A percentile compares a stretch with the other conserved stretches of the same genome.
Conservation (phyloP, 2,329 filamentous ascomycete species). For the Hymenoscyphus repandus region DNA sequence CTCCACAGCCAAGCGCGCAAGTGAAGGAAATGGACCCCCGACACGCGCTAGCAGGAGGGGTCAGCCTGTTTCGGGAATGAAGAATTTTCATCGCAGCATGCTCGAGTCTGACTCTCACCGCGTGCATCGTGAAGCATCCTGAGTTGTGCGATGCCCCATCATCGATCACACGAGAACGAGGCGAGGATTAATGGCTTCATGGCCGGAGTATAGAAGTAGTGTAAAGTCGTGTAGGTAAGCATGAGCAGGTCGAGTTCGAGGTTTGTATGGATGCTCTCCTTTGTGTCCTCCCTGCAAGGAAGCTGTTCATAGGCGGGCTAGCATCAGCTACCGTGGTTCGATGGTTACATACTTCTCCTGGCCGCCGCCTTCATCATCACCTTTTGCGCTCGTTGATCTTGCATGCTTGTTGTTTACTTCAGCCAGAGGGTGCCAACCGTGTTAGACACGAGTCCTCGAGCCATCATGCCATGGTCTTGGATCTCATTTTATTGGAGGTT, state of each 20-base stretch:
- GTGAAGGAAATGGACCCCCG: neutral
- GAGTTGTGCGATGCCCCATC: neutral
- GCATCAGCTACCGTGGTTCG: too few species aligned
- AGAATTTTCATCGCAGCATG: conserved; percentile 16
- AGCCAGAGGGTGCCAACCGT: too few species aligned
- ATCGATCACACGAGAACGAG: neutral
- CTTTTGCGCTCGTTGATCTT: too few species aligned
- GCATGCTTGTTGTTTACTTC: too few species aligned
- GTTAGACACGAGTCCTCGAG: neutral
- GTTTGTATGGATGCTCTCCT: too few species aligned
- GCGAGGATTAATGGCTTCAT: too few species aligned
- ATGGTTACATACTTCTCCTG: too few species aligned
- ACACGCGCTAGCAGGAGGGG: neutral
- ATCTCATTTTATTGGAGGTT: neutral
- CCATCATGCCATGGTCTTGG: neutral
- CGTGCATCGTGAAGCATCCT: neutral
- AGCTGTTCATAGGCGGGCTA: too few species aligned
- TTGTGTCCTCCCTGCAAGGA: too few species aligned
- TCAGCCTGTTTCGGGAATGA: conserved; percentile 10
- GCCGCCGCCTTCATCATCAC: neutral
- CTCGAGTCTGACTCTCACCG: neutral
- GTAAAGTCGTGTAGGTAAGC: neutral
- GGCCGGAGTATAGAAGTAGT: too few species aligned
- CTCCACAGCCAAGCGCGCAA: neutral
- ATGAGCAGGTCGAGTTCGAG: neutral